These are phyloP conservation scores for Caloboletus firmus DNA, from an alignment of 1,284 basidiomycete species.

Conservation along the genomic window DNA sequence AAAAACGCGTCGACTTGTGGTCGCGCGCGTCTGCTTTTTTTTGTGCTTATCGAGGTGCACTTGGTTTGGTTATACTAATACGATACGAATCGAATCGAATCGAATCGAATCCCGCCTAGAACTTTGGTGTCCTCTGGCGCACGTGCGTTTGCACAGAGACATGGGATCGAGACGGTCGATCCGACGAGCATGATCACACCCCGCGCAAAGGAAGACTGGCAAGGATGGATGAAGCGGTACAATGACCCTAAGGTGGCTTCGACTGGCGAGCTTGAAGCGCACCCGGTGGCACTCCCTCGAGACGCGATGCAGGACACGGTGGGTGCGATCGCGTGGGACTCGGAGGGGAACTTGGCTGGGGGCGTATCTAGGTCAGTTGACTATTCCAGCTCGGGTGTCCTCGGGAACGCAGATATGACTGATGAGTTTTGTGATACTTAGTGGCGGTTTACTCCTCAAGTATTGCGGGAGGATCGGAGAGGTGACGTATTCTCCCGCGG, in stretches of 20 bases:
- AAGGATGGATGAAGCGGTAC: constrained; percentile 54
- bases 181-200: constrained; percentile 48
- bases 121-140: constrained; percentile 56
- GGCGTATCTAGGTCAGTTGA: constrained; percentile 68
- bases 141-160: constrained; percentile 42
- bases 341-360: constrained; percentile 50
- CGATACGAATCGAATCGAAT: neutral
- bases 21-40: neutral
- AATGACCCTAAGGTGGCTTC: constrained; percentile 1
- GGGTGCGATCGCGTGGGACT: constrained; percentile 60
- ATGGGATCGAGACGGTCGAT: constrained; percentile 38
- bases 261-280: neutral
- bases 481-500: constrained; percentile 36
- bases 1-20: neutral
- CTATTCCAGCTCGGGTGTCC: neutral
- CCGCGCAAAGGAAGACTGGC: constrained; percentile 55
- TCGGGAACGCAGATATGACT: neutral
- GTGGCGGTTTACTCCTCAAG: constrained; percentile 74
- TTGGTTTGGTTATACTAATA: neutral
- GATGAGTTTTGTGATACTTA: constrained; percentile 32
- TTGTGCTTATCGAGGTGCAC: neutral
- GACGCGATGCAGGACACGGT: constrained; percentile 69
- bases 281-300: constrained; percentile 18
- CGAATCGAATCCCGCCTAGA: too few relatives aligned
- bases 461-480: constrained; percentile 69